Base-by-base conservation (phyloP, 2,329 filamentous ascomycete species). In the Sporothrix luriei region DNA sequence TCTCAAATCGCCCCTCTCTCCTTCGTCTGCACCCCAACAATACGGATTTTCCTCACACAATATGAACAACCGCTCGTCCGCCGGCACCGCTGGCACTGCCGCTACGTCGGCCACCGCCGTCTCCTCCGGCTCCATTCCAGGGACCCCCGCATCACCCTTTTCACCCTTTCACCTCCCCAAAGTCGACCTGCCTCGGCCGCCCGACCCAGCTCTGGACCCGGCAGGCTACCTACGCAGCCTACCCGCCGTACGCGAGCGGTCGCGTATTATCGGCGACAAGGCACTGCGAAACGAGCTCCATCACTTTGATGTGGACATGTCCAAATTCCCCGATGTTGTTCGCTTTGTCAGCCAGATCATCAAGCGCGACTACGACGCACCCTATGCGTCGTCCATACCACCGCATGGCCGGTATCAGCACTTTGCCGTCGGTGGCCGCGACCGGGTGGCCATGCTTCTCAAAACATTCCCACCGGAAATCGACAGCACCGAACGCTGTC, bases 301-400 rank as follows among this genome's bases (percentile, higher is more conserved):
- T 74, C 94, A 97, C 78, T 97, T 97, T 76, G 90, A 92, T 73
- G 93, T 97, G 62, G 94, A 97, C 79, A 88, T 94, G 84, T 81
- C 80, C 80, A 96, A 94, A 80, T 94, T 97, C 78, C 80, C 84
- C 59, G 91, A 94, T 73, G 94, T 94, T 0, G 92, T 94, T 16
- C 86, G 86, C 57, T 97, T 97, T 78, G 91, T 97, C 11, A 90
- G 94, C n/a, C 90, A 91, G 52, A 94, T 97, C 73, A 97, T 97
- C 83, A 97, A 96, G 55, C 71, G 85, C 75, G 85, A 87, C 75
- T 86, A 85, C 73, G 84, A 85, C 68, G 82, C 84, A 7, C 84
- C 84, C 0, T 87, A 85, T 74, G 64, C 68, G 1, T 81, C 79
- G 29, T 78, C 75, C 65, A 97, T 98, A 68, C 94, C 94, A 21